Evolutionary conservation across 306 rosid species (phyloP).

Genomic region (Castanopsis chinensis): DNA sequence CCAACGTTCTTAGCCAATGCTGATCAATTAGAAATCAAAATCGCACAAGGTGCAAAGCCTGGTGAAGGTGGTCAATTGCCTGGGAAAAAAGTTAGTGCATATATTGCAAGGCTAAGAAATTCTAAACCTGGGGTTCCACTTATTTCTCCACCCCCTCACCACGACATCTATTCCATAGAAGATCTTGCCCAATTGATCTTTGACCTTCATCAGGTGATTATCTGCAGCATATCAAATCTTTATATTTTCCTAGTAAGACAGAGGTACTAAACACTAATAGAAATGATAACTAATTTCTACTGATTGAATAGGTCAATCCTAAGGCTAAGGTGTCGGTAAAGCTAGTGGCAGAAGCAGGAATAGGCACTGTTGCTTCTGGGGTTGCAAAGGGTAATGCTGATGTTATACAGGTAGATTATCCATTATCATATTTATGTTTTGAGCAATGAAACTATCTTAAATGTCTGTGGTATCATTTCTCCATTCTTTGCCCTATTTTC

Average conservation of each 20-base stretch:
- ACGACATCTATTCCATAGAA: constrained; percentile 96
- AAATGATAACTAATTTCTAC: constrained; percentile 16
- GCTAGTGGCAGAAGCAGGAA: constrained; percentile 98
- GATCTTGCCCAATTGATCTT: constrained; percentile 98
- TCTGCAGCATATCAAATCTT: constrained; percentile 18
- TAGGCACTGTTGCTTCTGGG: constrained; percentile 99
- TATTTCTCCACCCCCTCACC: constrained; percentile 99
- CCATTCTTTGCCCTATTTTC: neutral
- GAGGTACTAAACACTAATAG: constrained; percentile 21
- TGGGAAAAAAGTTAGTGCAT: constrained; percentile 98
- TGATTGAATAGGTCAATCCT: constrained; percentile 80
- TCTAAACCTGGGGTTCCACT: constrained; percentile 99
- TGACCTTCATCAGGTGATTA: constrained; percentile 97
- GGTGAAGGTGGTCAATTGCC: constrained; percentile 99
- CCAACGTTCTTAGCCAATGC: constrained; percentile 99
- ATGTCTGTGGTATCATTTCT: neutral
- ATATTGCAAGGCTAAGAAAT: constrained; percentile 95
- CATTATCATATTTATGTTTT: neutral
- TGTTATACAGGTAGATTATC: constrained; percentile 72
- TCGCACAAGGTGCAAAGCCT: constrained; percentile 99
- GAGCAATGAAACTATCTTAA: neutral
- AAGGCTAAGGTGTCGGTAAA: constrained; percentile 96
- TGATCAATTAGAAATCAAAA: constrained; percentile 92
- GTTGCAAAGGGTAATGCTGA: constrained; percentile 99
- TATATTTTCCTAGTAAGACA: constrained; percentile 12